phyloP scores from a whole-genome alignment of 495 filamentous ascomycete genomes.

The Neurospora sp. region DNA sequence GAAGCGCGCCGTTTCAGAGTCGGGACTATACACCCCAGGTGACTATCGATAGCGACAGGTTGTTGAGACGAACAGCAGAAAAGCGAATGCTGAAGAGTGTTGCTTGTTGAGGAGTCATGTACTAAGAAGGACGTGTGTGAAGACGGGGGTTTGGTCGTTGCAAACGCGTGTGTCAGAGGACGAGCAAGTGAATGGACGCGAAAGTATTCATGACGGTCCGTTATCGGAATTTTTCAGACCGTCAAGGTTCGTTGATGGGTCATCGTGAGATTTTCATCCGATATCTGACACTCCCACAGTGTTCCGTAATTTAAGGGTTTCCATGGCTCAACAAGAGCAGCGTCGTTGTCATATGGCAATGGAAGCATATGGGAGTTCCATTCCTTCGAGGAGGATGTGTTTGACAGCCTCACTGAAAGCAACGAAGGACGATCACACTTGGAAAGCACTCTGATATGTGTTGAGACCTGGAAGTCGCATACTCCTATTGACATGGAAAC shows the following conservation, averaged over 20 bases:
- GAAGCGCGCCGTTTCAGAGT: neutral
- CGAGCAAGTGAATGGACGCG: neutral
- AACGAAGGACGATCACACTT: neutral
- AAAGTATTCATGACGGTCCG: neutral
- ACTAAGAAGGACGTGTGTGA: neutral
- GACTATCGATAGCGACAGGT: neutral
- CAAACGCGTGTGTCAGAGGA: neutral
- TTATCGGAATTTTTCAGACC: neutral
- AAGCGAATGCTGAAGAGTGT: neutral
- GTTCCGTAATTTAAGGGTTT: neutral
- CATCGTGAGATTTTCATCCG: neutral
- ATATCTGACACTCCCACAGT: neutral
- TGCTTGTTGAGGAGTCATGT: neutral
- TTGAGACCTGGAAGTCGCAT: no score
- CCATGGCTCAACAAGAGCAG: neutral
- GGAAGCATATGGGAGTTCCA: neutral
- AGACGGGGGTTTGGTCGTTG: neutral
- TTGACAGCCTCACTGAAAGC: neutral
- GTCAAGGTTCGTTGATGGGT: neutral
- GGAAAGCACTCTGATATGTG: neutral
- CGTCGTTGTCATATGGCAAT: neutral
- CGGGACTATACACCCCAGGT: neutral
- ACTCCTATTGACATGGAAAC: neutral
- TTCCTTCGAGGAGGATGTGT: neutral
- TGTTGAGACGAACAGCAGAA: neutral